A percentile compares a stretch with the other conserved stretches of the same genome.
These are phyloP conservation scores for Fraxinus quadrangulata DNA, from an alignment of 257 asterid genomes.

Conservation along the genomic window DNA sequence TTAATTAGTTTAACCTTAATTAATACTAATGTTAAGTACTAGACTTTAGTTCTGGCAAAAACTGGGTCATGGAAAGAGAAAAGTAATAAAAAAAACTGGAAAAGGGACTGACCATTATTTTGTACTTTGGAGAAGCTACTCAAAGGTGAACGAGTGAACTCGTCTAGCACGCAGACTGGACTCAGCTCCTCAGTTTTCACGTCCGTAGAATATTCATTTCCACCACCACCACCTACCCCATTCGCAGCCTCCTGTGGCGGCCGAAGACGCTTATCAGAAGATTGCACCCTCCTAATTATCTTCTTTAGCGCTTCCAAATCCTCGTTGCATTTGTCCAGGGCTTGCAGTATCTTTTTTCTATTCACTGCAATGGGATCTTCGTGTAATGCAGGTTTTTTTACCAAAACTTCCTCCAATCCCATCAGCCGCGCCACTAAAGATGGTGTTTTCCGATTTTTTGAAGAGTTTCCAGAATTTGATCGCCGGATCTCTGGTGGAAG, in stretches of 20 bases:
- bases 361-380: slow-evolving; percentile 40
- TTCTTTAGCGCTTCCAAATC: slow-evolving; percentile 74
- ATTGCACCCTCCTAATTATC: slow-evolving; percentile 56
- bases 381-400: slow-evolving; percentile 11
- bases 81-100: slow-evolving; percentile 7
- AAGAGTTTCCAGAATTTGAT: slow-evolving; percentile 22
- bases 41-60: neutral
- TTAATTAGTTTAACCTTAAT: neutral
- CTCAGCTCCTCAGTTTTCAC: slow-evolving; percentile 31
- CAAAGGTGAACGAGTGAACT: slow-evolving; percentile 38
- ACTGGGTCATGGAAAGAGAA: neutral
- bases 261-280: slow-evolving; percentile 23
- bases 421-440: slow-evolving; percentile 68
- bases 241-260: slow-evolving; percentile 26
- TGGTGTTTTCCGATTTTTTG: slow-evolving; percentile 38
- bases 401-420: slow-evolving; percentile 63
- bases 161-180: slow-evolving; percentile 34
- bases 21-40: neutral
- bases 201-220: slow-evolving; percentile 8
- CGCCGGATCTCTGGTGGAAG: slow-evolving; percentile 59
- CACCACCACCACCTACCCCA: slow-evolving; percentile 15
- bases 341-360: slow-evolving; percentile 59
- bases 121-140: slow-evolving; percentile 26
- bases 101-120: slow-evolving; percentile 36
- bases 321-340: slow-evolving; percentile 77